Percentiles rank a stretch among this genome's conserved stretches.
These are phyloP conservation scores for Tillandsia fasciculata DNA, from an alignment of 176 grass and related monocot genomes.

Conservation along the genomic window DNA sequence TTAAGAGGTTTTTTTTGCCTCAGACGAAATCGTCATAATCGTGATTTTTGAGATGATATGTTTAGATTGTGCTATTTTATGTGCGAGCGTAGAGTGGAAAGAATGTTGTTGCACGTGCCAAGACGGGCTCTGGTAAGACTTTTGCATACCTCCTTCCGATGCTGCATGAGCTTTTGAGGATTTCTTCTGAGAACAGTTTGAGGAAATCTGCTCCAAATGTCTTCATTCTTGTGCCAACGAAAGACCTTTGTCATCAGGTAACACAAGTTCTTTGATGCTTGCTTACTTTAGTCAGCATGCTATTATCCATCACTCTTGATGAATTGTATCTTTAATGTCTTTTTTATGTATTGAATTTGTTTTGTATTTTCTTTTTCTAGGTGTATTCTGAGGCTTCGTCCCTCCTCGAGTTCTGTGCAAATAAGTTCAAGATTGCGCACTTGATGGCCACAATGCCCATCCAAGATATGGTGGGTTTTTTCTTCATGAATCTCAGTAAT, in stretches of 20 bases:
- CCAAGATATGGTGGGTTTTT: constrained; percentile 63
- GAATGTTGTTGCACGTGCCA: constrained; percentile 81
- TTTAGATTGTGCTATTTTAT: neutral
- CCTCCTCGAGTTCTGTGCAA: constrained; percentile 73
- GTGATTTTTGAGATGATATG: neutral
- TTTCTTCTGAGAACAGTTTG: constrained; percentile 45
- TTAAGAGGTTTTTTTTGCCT: neutral
- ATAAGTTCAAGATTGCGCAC: constrained; percentile 72
- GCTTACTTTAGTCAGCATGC: neutral
- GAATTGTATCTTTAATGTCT: no score
- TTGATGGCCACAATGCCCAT: constrained; percentile 58
- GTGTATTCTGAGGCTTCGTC: constrained; percentile 70
- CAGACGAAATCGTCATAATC: neutral
- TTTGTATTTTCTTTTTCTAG: constrained; percentile 14
- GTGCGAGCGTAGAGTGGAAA: constrained; percentile 64
- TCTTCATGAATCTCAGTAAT: neutral
- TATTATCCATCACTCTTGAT: neutral
- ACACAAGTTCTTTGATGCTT: neutral
- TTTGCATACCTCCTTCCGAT: constrained; percentile 79
- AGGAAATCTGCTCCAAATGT: constrained; percentile 56
- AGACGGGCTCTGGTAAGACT: constrained; percentile 93
- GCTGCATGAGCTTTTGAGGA: constrained; percentile 70
- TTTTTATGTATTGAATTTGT: no score
- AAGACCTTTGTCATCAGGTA: constrained; percentile 88
- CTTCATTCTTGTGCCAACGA: constrained; percentile 77